A percentile compares a stretch with the other conserved stretches of the same genome.
Evolutionary conservation across 306 rosid genomes (phyloP).

Genomic region (Dicorynia guianensis): DNA sequence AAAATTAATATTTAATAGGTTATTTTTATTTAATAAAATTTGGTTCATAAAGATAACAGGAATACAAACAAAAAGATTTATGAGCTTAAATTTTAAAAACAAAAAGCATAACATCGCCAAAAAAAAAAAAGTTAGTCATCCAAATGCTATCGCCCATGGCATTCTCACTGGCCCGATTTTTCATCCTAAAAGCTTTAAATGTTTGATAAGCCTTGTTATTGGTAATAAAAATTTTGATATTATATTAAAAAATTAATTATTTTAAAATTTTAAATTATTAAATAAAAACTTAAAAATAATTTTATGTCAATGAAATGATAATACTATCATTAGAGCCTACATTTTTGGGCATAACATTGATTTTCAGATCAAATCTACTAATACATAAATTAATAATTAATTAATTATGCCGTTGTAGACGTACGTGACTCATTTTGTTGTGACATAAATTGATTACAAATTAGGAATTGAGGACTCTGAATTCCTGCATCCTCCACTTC

Average conservation of each 20-base stretch:
- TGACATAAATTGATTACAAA: background rate
- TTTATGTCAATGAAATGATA: background rate
- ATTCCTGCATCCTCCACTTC: background rate
- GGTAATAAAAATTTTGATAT: no score
- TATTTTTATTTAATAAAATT: no score
- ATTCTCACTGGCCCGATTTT: no score
- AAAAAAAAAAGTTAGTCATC: no score
- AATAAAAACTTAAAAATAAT: background rate
- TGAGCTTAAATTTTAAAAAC: no score
- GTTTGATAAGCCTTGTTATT: no score
- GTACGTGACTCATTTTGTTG: conserved; percentile 16
- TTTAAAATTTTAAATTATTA: background rate
- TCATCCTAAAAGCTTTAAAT: no score
- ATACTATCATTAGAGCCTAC: conserved; percentile 5
- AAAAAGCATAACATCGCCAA: no score
- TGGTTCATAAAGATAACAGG: no score
- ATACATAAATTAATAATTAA: background rate
- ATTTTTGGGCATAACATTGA: background rate
- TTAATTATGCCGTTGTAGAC: background rate
- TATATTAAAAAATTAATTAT: conserved; percentile 5
- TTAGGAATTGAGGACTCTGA: background rate
- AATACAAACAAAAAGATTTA: no score
- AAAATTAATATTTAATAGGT: no score
- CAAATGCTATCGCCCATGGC: no score
- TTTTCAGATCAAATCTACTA: conserved; percentile 12